These are phyloP conservation scores for Fusarium circinatum DNA, from an alignment of 2,329 filamentous ascomycete species.

Conservation along the genomic window DNA sequence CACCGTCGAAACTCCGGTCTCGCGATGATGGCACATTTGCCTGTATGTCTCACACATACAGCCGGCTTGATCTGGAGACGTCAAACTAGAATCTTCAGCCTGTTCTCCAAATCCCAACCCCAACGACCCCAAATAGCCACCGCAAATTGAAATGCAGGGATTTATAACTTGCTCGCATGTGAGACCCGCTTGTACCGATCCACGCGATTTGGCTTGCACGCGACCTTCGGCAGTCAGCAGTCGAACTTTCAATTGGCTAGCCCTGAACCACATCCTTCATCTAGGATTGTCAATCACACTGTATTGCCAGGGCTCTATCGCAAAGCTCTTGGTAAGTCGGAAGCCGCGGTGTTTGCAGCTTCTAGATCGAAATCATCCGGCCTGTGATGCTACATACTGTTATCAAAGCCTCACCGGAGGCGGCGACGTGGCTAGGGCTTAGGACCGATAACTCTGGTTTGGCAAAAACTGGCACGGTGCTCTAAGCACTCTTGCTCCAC, in stretches of 20 bases:
- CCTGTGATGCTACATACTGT: slow-evolving; percentile 9
- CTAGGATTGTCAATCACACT: neutral
- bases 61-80: neutral
- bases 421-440: slow-evolving; percentile 32
- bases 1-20: neutral
- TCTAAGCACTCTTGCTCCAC: slow-evolving; percentile 25
- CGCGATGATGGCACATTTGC: neutral
- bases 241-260: slow-evolving; percentile 17
- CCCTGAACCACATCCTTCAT: slow-evolving; percentile 1
- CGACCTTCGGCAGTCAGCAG: slow-evolving; percentile 42
- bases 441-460: slow-evolving; percentile 34
- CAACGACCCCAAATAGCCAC: slow-evolving; percentile 30
- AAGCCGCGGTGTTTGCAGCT: neutral
- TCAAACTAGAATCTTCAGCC: slow-evolving; percentile 11
- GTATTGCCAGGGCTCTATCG: neutral
- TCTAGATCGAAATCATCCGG: neutral
- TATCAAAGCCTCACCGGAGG: slow-evolving; percentile 30
- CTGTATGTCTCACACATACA: slow-evolving; percentile 19
- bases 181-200: slow-evolving; percentile 41
- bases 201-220: slow-evolving; percentile 44
- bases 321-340: neutral
- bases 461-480: slow-evolving; percentile 25
- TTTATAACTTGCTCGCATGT: slow-evolving; percentile 34
- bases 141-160: slow-evolving; percentile 43
- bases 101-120: slow-evolving; percentile 21